Evolutionary conservation across 108 stramenopile genomes (phyloP).

Genomic region (Discostella stelligeroides): DNA sequence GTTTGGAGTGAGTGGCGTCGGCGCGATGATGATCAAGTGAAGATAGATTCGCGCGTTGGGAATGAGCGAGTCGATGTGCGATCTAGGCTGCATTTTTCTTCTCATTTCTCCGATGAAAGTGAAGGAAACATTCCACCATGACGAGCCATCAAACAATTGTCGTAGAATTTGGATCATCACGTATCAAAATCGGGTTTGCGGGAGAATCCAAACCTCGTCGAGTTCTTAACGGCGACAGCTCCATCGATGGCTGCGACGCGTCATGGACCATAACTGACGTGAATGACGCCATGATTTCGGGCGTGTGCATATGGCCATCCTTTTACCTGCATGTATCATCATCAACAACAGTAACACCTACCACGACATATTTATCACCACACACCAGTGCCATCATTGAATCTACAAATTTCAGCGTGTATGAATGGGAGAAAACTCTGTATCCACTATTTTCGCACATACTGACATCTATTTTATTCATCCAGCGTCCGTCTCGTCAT

Average conservation of each 20-base stretch:
- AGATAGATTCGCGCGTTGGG: no score
- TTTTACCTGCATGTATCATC: conserved; percentile 30
- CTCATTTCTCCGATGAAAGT: no score
- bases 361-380: not conserved
- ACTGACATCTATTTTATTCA: conserved; percentile 38
- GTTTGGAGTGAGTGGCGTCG: no score
- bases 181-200: conserved; percentile 47
- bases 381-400: not conserved
- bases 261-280: conserved; percentile 17
- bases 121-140: no score
- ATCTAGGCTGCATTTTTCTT: no score
- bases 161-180: conserved; percentile 41
- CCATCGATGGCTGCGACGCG: not conserved
- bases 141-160: conserved; percentile 42
- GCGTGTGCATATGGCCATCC: conserved; percentile 25
- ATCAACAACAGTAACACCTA: not conserved
- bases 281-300: conserved; percentile 34
- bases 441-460: conserved; percentile 38
- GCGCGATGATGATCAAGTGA: no score
- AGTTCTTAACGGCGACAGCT: conserved; percentile 18
- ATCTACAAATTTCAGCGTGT: conserved; percentile 1
- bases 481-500: conserved; percentile 45
- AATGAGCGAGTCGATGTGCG: no score
- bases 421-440: conserved; percentile 45
- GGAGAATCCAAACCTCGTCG: conserved; percentile 49